Conservation (phyloP, 192 early-diverging fungal genomes). For the Funneliformis mosseae region DNA sequence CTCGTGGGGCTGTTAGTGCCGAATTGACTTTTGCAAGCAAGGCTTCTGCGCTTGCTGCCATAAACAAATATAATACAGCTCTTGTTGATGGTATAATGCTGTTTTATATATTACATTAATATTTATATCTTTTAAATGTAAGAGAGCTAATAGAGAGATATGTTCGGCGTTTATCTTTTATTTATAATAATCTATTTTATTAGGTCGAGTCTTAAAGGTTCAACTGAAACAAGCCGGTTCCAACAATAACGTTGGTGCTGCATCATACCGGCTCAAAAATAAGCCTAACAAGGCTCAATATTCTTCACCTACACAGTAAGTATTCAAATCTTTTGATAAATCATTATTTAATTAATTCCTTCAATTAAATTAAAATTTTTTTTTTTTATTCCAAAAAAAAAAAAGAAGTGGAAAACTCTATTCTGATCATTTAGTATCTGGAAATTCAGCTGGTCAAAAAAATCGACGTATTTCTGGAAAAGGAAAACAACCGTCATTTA, state of each 20-base stretch:
- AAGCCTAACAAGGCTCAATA: conserved; percentile 20
- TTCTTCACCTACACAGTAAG: background rate
- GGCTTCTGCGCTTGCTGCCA: conserved; percentile 43
- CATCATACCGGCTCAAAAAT: conserved; percentile 24
- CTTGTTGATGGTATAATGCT: conserved; percentile 44
- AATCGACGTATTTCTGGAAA: conserved; percentile 12
- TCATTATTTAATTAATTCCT: background rate
- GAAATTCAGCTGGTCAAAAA: background rate
- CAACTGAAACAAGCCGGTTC: conserved; percentile 34
- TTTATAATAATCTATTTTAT: background rate
- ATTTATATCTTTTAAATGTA: background rate
- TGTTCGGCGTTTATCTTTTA: background rate
- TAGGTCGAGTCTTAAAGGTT: conserved; percentile 43
- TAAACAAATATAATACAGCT: conserved; percentile 46
- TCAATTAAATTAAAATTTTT: background rate
- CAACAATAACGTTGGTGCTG: conserved; percentile 19
- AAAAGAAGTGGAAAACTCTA: conserved; percentile 38
- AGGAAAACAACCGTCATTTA: conserved; percentile 26
- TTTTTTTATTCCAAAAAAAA: background rate
- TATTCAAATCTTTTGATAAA: background rate
- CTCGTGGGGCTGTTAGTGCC: conserved; percentile 38
- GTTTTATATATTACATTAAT: background rate
- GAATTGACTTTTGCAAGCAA: conserved; percentile 45
- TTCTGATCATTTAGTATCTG: conserved; percentile 37
- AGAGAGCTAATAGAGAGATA: background rate